phyloP scores from a whole-genome alignment of 108 stramenopile genomes.

The Aurantiochytrium sp. region DNA sequence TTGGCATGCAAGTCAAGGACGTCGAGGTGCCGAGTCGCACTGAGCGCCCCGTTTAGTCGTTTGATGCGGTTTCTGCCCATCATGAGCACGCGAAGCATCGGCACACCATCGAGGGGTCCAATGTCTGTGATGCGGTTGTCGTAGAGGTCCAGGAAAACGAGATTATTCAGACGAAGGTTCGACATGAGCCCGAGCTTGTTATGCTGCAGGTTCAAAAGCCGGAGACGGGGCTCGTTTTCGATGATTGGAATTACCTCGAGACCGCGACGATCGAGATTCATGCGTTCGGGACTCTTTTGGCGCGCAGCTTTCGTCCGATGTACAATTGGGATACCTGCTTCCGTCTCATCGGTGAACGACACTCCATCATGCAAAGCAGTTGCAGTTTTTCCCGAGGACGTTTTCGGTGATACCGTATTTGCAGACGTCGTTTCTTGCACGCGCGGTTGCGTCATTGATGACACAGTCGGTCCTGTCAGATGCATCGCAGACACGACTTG shows the following conservation, averaged over 20 bases:
- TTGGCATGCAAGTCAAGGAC: slow-evolving; percentile 51
- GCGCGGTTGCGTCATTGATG: background rate
- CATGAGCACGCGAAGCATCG: slow-evolving; percentile 44
- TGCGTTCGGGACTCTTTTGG: background rate
- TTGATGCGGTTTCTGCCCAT: slow-evolving; percentile 41
- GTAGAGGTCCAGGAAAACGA: slow-evolving; percentile 50
- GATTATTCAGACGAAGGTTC: slow-evolving; percentile 34
- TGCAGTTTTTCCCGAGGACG: background rate
- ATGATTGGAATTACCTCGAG: slow-evolving; percentile 35
- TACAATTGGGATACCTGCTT: background rate
- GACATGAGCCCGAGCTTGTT: slow-evolving; percentile 30
- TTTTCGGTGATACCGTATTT: background rate
- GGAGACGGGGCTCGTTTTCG: slow-evolving; percentile 34
- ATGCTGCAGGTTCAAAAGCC: slow-evolving; percentile 52
- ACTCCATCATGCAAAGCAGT: background rate
- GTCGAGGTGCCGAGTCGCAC: slow-evolving; percentile 34
- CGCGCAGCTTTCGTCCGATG: background rate
- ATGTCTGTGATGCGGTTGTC: slow-evolving; percentile 37
- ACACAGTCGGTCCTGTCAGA: background rate
- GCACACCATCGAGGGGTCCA: slow-evolving; percentile 26
- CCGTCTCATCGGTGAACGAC: background rate
- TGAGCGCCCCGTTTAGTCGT: slow-evolving; percentile 32
- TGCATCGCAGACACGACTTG: background rate
- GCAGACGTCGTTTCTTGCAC: background rate
- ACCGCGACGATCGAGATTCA: slow-evolving; percentile 45